Conservation (phyloP, 73 alveolate species). For the Diophrys sp. region DNA sequence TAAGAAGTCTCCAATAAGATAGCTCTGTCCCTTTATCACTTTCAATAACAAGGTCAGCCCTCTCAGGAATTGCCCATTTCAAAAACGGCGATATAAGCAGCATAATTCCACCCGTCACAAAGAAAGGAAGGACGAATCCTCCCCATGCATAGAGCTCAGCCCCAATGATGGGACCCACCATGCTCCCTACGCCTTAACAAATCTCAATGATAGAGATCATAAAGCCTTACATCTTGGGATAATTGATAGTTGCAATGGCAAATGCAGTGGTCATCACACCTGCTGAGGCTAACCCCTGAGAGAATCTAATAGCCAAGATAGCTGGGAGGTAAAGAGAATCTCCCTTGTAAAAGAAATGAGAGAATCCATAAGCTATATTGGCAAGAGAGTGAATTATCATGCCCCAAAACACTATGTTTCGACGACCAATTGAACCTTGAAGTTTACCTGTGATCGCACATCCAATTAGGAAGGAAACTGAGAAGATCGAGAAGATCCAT, state of each 20-base stretch:
- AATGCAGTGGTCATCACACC: constrained; percentile 1
- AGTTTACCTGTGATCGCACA: background rate
- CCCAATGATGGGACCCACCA: constrained; percentile 1
- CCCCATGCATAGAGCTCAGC: background rate
- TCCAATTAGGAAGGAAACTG: background rate
- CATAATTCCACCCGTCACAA: background rate
- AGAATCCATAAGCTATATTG: background rate
- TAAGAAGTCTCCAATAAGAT: too few relatives aligned
- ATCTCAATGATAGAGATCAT: background rate
- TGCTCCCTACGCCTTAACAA: background rate
- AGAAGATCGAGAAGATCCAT: background rate
- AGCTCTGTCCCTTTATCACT: background rate
- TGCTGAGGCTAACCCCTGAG: background rate
- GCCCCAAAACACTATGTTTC: background rate
- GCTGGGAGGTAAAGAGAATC: background rate
- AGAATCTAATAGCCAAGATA: background rate
- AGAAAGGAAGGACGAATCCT: background rate
- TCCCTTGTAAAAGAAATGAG: background rate
- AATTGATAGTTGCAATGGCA: background rate
- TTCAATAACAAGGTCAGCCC: background rate
- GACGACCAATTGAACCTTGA: background rate
- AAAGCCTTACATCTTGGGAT: background rate
- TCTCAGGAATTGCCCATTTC: background rate
- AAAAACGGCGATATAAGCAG: background rate
- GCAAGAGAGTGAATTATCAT: background rate